A percentile compares a stretch with the other conserved stretches of the same genome.
Evolutionary conservation across 1,139 yeast species (phyloP).

Genomic region (Debaryomyces singareniensis): DNA sequence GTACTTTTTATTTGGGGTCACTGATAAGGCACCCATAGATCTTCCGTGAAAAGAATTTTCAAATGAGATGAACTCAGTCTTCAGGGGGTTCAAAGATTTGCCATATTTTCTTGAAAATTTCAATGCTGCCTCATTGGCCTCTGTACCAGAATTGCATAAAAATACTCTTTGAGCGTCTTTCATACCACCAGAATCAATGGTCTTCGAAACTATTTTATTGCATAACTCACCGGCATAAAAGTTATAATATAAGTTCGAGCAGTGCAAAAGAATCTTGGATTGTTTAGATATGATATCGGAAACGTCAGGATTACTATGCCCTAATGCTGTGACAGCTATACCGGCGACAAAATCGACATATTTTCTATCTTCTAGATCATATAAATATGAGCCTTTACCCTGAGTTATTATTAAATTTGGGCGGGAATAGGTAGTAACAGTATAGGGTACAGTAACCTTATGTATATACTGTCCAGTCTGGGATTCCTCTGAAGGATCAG

Average conservation of each 20-base stretch:
- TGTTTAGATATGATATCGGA: conserved; percentile 68
- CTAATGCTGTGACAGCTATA: conserved; percentile 92
- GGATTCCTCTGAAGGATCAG: conserved; percentile 14
- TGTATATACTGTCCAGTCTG: conserved; percentile 28
- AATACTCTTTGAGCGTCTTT: conserved; percentile 76
- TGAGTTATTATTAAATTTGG: conserved; percentile 66
- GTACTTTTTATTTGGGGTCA: conserved; percentile 88
- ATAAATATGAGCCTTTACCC: conserved; percentile 68
- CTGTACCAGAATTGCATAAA: conserved; percentile 89
- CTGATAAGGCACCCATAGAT: conserved; percentile 86
- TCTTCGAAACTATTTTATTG: conserved; percentile 60
- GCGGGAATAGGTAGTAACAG: conserved; percentile 79
- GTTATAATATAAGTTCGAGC: conserved; percentile 81
- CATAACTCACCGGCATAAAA: conserved; percentile 79
- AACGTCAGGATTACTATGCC: conserved; percentile 75
- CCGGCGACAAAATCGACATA: conserved; percentile 93
- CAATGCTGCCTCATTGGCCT: conserved; percentile 96
- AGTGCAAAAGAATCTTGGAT: conserved; percentile 66
- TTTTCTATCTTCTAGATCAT: conserved; percentile 71
- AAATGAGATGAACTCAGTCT: conserved; percentile 78
- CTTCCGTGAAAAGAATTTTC: conserved; percentile 91
- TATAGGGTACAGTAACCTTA: conserved; percentile 43
- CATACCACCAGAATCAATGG: conserved; percentile 73
- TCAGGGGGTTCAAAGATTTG: conserved; percentile 44
- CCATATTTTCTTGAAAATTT: conserved; percentile 92